Base-by-base conservation (phyloP, 192 early-diverging fungal species). In the Hyaloraphidium curvatum region DNA sequence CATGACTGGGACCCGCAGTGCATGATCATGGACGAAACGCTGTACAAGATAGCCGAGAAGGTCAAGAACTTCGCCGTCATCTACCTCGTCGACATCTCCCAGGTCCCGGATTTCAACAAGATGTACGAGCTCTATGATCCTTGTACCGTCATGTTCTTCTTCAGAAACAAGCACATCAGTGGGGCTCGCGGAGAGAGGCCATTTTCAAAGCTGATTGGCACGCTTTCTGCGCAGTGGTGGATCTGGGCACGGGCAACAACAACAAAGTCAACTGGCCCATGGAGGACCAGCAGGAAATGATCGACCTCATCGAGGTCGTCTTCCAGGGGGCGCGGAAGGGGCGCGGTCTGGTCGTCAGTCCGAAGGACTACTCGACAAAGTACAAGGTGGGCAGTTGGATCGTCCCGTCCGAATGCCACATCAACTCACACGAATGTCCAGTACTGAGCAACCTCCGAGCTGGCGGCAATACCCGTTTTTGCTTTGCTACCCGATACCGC, bases 41-140 rank as follows among this genome's bases (percentile, higher is more conserved):
- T 99, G 29, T 91, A 92, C 61, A 67, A 71, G 28, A 84, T 92
- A 27, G 87, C 86, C 3, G 95, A 99, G 50, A 84, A 84, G 65
- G 80, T 97, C 61, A 97, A 94, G 67, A 95, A 94, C 68, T 99
- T 97, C 83, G 95, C 95, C 0, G 87, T 94, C 7, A 75, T 95
- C 28, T 99, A 99, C 56, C 66, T 97, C 29, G 87, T 91, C 14
- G 95, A 99, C 68, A 94, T 87, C 58, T 82, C 78, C 0, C 79
- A 97, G 64, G 93, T 97, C 2, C 92, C 91, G 0, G 86, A 89
- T 55, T 89, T 89, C 51, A 86, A 86, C 64, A 80, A 84, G 61
- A 95, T 97, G 91, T 97, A 97, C 71, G 94, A 98, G 68, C 66
- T 96, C 29, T 99, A 95, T 67, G 95, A 99, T 59, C 86, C 84